These are phyloP conservation scores for Karstenula rhodostoma DNA, from an alignment of 2,329 filamentous ascomycete genomes.

Conservation along the genomic window DNA sequence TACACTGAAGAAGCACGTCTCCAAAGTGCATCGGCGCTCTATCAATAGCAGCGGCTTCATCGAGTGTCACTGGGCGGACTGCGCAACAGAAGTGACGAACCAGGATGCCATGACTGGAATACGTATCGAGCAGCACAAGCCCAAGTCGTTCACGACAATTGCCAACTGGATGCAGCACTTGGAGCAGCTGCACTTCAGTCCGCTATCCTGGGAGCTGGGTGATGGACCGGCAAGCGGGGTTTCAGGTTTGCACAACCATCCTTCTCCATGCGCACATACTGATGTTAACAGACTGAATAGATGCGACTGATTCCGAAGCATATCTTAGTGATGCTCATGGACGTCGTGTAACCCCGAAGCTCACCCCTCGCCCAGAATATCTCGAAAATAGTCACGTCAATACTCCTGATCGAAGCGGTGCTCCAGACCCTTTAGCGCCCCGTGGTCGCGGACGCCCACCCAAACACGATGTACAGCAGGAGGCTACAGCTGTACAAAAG, in stretches of 20 bases:
- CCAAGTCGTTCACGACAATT: conserved; percentile 48
- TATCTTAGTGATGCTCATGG: conserved; percentile 59
- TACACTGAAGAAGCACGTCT: conserved; percentile 65
- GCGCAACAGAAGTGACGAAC: conserved; percentile 40
- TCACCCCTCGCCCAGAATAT: conserved; percentile 34
- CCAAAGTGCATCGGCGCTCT: conserved; percentile 60
- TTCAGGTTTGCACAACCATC: conserved; percentile 60
- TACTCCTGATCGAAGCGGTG: conserved; percentile 7
- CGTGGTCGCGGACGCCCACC: conserved; percentile 43
- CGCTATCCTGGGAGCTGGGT: conserved; percentile 65
- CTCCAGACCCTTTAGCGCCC: conserved; percentile 46
- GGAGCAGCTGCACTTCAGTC: conserved; percentile 59
- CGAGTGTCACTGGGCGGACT: conserved; percentile 58
- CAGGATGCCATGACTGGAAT: conserved; percentile 35
- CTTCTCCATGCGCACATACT: conserved; percentile 14
- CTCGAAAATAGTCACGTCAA: conserved; percentile 15
- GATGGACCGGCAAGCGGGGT: conserved; percentile 65
- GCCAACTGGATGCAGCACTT: conserved; percentile 61
- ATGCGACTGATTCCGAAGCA: conserved; percentile 53
- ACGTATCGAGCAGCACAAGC: conserved; percentile 29
- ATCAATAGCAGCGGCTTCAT: conserved; percentile 39
- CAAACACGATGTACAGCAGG: conserved; percentile 49
- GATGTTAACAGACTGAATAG: conserved; percentile 36
- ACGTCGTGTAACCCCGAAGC: conserved; percentile 57
- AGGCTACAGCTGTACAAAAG: conserved; percentile 55